Percentiles rank a stretch among this genome's conserved stretches.
Conservation (phyloP, 345 rosid species). For the Lepidium aucheri region DNA sequence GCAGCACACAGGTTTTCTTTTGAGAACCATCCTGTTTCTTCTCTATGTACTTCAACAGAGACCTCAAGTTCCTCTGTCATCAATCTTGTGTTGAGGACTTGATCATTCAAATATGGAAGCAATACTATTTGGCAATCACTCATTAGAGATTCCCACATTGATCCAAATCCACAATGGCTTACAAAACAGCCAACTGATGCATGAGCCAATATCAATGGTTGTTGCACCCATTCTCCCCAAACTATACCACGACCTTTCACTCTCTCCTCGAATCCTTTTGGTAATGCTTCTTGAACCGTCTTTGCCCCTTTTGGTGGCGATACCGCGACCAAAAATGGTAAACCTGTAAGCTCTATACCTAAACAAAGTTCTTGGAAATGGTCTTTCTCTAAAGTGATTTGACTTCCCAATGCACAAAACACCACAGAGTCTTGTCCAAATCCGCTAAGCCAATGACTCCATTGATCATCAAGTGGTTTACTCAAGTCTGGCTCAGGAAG, state of each 20-base stretch:
- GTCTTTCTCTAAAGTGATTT: slow-evolving; percentile 10
- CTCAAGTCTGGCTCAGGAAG: slow-evolving; percentile 7
- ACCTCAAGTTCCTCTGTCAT: slow-evolving; percentile 27
- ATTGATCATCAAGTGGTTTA: slow-evolving; percentile 11
- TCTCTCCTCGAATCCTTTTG: slow-evolving; percentile 27
- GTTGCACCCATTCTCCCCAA: slow-evolving; percentile 14
- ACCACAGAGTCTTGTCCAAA: slow-evolving; percentile 12
- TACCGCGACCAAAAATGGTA: slow-evolving; percentile 25
- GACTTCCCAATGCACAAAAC: slow-evolving; percentile 32
- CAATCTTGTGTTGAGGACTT: slow-evolving; percentile 29
- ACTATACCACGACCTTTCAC: slow-evolving; percentile 10
- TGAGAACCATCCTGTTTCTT: slow-evolving; percentile 6
- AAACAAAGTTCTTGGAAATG: slow-evolving; percentile 20
- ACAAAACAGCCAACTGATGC: slow-evolving; percentile 28
- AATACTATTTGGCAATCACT: slow-evolving; percentile 22
- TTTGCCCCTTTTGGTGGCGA: slow-evolving; percentile 26
- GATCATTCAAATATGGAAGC: slow-evolving; percentile 29
- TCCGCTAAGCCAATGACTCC: not conserved
- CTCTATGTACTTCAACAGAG: slow-evolving; percentile 28
- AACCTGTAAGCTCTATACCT: slow-evolving; percentile 20
- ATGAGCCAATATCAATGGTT: slow-evolving; percentile 15
- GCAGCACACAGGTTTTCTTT: not conserved
- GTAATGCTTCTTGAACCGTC: slow-evolving; percentile 31
- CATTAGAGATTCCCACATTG: slow-evolving; percentile 25
- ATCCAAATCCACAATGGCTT: slow-evolving; percentile 26